phyloP scores from a whole-genome alignment of 83 land plant genomes.

The Picea mariana region DNA sequence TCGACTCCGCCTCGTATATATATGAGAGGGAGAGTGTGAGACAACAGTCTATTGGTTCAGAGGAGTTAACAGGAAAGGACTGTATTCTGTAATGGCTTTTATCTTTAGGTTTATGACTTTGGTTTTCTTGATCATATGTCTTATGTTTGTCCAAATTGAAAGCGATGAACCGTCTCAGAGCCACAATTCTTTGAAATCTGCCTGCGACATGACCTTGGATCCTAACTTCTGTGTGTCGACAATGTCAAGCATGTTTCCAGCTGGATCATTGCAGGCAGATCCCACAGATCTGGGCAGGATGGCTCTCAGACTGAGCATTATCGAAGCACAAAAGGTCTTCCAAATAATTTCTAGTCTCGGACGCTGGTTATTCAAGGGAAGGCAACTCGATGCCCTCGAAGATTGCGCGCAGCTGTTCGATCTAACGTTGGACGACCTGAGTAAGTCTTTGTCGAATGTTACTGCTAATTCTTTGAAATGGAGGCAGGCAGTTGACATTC shows the following conservation, averaged over 20 bases:
- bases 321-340: not conserved
- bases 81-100: too few species aligned
- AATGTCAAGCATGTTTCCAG: not conserved
- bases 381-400: not conserved
- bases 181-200: not conserved
- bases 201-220: too few species aligned
- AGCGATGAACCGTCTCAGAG: not conserved
- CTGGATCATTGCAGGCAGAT: not conserved
- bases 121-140: not conserved
- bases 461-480: not conserved
- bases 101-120: too few species aligned
- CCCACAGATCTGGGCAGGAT: not conserved
- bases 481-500: not conserved
- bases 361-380: not conserved
- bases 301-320: not conserved
- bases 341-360: not conserved
- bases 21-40: too few species aligned
- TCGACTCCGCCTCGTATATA: too few species aligned
- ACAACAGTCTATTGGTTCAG: too few species aligned
- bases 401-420: not conserved
- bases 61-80: too few species aligned
- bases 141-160: not conserved
- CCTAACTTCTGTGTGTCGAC: too few species aligned
- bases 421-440: too few species aligned
- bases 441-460: too few species aligned